Conservation (phyloP, 805 yeast genomes). For the Zygosaccharomyces gambellarensis region DNA sequence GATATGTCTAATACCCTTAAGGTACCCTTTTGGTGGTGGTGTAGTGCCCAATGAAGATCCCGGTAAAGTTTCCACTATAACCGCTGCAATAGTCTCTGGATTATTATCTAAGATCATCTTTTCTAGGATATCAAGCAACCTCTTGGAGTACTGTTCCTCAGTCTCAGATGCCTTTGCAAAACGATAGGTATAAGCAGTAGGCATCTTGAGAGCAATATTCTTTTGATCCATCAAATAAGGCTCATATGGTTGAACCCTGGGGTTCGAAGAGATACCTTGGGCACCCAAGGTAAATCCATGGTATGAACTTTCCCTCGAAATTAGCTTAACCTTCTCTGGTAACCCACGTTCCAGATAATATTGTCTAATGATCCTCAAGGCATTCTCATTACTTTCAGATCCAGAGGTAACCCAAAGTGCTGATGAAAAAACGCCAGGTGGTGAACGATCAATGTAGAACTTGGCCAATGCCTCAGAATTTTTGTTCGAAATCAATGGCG, state of each 20-base stretch:
- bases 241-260: slow-evolving; percentile 34
- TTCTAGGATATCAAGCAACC: slow-evolving; percentile 41
- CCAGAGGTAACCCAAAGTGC: slow-evolving; percentile 55
- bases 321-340: slow-evolving; percentile 38
- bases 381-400: slow-evolving; percentile 63
- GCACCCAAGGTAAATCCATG: slow-evolving; percentile 50
- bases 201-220: slow-evolving; percentile 26
- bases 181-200: slow-evolving; percentile 35
- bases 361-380: slow-evolving; percentile 52
- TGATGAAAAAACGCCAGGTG: slow-evolving; percentile 37
- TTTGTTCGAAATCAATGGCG: slow-evolving; percentile 32
- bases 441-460: slow-evolving; percentile 40
- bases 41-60: slow-evolving; percentile 47
- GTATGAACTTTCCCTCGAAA: slow-evolving; percentile 42
- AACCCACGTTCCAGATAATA: slow-evolving; percentile 43
- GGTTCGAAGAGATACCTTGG: slow-evolving; percentile 35
- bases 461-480: slow-evolving; percentile 41
- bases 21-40: slow-evolving; percentile 44
- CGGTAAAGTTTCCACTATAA: slow-evolving; percentile 44
- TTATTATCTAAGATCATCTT: slow-evolving; percentile 39
- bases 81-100: slow-evolving; percentile 42
- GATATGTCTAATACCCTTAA: slow-evolving; percentile 42
- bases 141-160: slow-evolving; percentile 38
- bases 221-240: slow-evolving; percentile 26
- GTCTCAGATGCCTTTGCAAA: slow-evolving; percentile 34